Conservation (phyloP, 148 eudicot species). For the Chenopodium formosanum region DNA sequence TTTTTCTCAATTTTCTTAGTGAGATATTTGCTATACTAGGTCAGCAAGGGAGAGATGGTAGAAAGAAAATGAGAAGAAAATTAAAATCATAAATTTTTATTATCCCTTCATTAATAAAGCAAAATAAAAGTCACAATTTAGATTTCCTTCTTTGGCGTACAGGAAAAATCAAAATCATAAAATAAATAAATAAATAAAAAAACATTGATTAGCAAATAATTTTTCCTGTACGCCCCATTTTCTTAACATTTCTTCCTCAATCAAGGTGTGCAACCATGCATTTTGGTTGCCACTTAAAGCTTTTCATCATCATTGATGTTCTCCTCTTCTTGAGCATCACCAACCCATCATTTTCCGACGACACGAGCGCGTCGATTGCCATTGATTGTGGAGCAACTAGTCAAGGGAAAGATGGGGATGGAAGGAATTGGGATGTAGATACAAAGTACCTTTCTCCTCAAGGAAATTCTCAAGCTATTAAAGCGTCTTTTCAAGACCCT, state of each 20-base stretch:
- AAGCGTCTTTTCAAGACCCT: conserved; percentile 66
- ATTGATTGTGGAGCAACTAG: conserved; percentile 47
- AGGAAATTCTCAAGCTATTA: conserved; percentile 26
- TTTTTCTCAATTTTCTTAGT: too few species aligned
- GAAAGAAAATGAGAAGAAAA: not conserved
- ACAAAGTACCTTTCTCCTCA: conserved; percentile 39
- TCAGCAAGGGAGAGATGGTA: conserved; percentile 12
- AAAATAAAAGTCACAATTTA: not conserved
- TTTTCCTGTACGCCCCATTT: conserved; percentile 26
- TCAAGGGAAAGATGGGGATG: conserved; percentile 50
- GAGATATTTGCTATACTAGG: conserved; percentile 25
- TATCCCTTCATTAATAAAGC: not conserved
- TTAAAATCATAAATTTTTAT: not conserved
- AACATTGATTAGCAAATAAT: not conserved
- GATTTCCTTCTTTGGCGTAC: conserved; percentile 26
- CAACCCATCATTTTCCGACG: not conserved
- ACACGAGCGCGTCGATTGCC: conserved; percentile 4
- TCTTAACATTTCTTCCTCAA: not conserved
- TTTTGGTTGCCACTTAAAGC: not conserved
- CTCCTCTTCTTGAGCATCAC: not conserved
- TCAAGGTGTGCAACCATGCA: conserved; percentile 15
- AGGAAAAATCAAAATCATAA: conserved; percentile 14
- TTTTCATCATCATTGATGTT: not conserved
- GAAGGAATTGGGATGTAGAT: conserved; percentile 67
- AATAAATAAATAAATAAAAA: too few species aligned